phyloP scores from a whole-genome alignment of 2,329 filamentous ascomycete genomes.

The Ambrosiella cleistominuta region DNA sequence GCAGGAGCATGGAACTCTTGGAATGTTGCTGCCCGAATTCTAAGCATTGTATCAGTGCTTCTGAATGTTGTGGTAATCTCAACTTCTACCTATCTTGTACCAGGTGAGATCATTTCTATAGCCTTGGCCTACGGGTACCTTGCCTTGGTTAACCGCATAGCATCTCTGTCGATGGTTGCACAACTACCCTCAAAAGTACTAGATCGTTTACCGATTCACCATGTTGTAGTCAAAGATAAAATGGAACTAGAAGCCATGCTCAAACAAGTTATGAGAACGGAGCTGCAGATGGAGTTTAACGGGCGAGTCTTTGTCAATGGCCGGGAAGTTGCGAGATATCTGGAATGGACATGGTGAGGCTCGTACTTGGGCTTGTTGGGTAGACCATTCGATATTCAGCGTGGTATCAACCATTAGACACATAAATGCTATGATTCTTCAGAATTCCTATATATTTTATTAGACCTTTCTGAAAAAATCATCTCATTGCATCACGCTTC shows the following conservation, averaged over 20 bases:
- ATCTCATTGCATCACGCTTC: background rate
- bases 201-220: background rate
- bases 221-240: background rate
- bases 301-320: background rate
- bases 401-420: background rate
- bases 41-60: background rate
- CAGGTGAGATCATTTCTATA: background rate
- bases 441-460: background rate
- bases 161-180: background rate
- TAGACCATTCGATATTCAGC: background rate
- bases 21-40: background rate
- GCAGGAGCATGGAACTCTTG: background rate
- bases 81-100: background rate
- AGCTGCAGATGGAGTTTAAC: background rate
- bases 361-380: background rate
- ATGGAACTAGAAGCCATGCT: background rate
- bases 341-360: background rate
- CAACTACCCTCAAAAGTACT: background rate
- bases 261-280: background rate
- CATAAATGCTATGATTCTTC: background rate
- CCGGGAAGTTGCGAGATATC: background rate
- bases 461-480: background rate
- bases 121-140: background rate
- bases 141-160: background rate
- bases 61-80: background rate